These are phyloP conservation scores for Zygosaccharomyces siamensis DNA, from an alignment of 805 yeast species.

Conservation along the genomic window DNA sequence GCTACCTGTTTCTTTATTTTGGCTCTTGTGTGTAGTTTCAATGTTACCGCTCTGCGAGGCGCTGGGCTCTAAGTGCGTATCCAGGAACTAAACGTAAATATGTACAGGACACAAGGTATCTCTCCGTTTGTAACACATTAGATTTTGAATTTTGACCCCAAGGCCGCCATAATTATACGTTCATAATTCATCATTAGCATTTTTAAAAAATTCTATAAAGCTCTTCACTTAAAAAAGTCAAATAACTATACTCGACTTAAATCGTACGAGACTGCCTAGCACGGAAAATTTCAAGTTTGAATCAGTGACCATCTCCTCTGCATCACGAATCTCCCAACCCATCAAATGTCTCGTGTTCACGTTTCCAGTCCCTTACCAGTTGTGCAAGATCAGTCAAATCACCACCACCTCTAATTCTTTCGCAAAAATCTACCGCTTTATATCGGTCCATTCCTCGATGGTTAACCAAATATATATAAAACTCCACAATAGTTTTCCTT, in stretches of 20 bases:
- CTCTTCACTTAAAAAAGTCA: neutral
- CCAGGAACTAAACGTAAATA: too few species aligned
- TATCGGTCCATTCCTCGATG: slow-evolving; percentile 20
- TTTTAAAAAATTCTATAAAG: neutral
- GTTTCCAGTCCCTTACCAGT: slow-evolving; percentile 25
- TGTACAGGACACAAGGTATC: too few species aligned
- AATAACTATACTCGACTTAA: too few species aligned
- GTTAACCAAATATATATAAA: slow-evolving; percentile 30
- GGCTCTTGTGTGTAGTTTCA: too few species aligned
- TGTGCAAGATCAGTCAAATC: slow-evolving; percentile 16
- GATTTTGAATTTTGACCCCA: neutral
- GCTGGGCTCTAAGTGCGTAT: too few species aligned
- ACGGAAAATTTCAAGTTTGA: too few species aligned
- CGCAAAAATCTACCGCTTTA: slow-evolving; percentile 27
- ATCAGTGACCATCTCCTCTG: too few species aligned
- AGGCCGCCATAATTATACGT: too few species aligned
- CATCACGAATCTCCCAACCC: slow-evolving; percentile 6
- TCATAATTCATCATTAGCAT: neutral
- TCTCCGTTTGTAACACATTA: neutral
- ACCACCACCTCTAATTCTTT: slow-evolving; percentile 12
- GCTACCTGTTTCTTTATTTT: too few species aligned
- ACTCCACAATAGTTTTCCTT: slow-evolving; percentile 30
- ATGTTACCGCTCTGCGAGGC: too few species aligned
- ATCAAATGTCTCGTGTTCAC: slow-evolving; percentile 15
- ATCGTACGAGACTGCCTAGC: too few species aligned